Conservation (phyloP, 2,329 filamentous ascomycete genomes). For the Phialemoniopsis sp. region DNA sequence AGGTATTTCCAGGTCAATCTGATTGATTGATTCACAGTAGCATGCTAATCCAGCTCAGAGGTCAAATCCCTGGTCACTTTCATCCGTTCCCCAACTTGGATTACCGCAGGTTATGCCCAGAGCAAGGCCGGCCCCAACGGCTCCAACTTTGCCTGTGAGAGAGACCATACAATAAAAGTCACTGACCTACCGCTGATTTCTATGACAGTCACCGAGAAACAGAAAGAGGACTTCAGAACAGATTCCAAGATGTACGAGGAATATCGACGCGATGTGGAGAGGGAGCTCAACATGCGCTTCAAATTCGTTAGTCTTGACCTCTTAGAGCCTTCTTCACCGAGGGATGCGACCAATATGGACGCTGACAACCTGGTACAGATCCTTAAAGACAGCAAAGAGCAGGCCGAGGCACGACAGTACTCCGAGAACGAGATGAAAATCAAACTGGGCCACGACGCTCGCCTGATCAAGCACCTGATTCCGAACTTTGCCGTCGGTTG, state of each 20-base stretch:
- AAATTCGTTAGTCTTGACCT: no score
- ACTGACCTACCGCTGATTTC: no score
- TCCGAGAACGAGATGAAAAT: constrained; percentile 6
- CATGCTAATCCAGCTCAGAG: no score
- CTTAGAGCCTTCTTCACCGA: no score
- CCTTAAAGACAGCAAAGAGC: constrained; percentile 4
- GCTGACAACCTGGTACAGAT: no score
- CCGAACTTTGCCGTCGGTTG: constrained; percentile 31
- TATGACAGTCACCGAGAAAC: constrained; percentile 29
- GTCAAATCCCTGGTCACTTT: constrained; percentile 8
- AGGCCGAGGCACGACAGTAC: constrained; percentile 5
- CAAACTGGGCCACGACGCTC: constrained; percentile 22
- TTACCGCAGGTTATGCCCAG: no score
- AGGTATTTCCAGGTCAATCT: no score
- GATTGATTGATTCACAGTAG: no score
- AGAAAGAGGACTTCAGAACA: constrained; percentile 41
- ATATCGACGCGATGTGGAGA: constrained; percentile 44
- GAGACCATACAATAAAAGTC: no score
- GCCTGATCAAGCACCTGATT: constrained; percentile 15
- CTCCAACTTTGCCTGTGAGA: constrained; percentile 10
- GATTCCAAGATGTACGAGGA: constrained; percentile 47
- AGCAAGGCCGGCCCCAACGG: constrained; percentile 4
- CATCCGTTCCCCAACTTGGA: constrained; percentile 8
- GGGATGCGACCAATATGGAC: no score
- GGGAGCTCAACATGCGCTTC: constrained; percentile 46